Evolutionary conservation across 2,329 filamentous ascomycete species (phyloP), one percentile per base, ranked within the genome.

Genomic region (Claviceps fusiformis): DNA sequence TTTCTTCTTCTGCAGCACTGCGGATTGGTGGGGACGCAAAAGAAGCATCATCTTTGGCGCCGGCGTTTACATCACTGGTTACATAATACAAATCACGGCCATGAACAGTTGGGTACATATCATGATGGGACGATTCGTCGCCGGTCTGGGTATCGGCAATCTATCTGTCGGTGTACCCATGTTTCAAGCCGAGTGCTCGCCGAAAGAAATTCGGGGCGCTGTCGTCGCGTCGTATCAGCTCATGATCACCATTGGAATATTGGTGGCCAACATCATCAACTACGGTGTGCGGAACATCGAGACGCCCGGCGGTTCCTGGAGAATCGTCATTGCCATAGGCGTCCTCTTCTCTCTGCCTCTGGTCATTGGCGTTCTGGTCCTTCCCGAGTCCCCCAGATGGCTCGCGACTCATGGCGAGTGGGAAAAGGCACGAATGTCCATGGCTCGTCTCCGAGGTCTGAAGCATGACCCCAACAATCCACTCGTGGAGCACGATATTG

Each of bases 211-310:
- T 58, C 79, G 82, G 60, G 82, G 82, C 60, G 77, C 79, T 39
- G 77, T 86, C 47, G 79, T 85, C n/a, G 75, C 78, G 5, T 81
- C 78, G n/a, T 88, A 87, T 68, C 85, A 88, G 68, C 78, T 88
- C 17, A 82, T 87, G 70, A 85, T 88, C 65, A 88, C 84, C 0
- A 72, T 87, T 33, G 85, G 85, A 39, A 86, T 88, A 59, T 79
- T 81, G 54, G 65, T 77, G 24, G 72, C 77, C 54, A 78, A 79
- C 60, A 69, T 75, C 54, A 73, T 82, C 62, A 81, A 81, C 66
- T 79, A 71, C 54, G 77, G 75, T 47, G 71, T 77, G 10, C 69
- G 72, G 47, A 62, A 62, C 10, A 73, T 77, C 59, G 56, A 75
- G 48, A 62, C 70, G 3, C 65, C 65, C 0, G 66, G 71, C 46